Percentiles rank a stretch among this genome's conserved stretches.
Evolutionary conservation across 805 yeast genomes (phyloP).

Genomic region (Nakazawaea laoshanensis): DNA sequence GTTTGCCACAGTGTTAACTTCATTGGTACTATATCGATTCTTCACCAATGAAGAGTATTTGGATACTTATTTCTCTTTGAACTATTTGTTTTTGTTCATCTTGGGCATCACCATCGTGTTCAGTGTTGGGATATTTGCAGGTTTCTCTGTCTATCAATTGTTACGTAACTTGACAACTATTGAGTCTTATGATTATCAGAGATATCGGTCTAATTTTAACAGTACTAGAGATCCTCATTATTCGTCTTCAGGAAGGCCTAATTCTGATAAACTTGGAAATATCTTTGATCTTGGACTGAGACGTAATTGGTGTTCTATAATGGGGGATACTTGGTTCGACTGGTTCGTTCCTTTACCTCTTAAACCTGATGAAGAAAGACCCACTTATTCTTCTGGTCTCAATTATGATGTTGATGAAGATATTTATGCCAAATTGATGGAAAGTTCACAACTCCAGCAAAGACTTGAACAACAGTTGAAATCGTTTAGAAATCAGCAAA

Average conservation of each 20-base stretch:
- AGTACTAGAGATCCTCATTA: slow-evolving; percentile 24
- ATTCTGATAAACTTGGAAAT: slow-evolving; percentile 44
- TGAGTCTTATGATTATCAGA: slow-evolving; percentile 55
- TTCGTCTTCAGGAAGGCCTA: slow-evolving; percentile 33
- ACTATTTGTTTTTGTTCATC: slow-evolving; percentile 52
- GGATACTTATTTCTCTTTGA: slow-evolving; percentile 40
- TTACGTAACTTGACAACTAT: slow-evolving; percentile 69
- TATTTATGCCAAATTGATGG: slow-evolving; percentile 28
- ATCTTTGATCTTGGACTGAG: slow-evolving; percentile 65
- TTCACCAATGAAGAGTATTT: slow-evolving; percentile 31
- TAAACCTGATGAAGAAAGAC: slow-evolving; percentile 19
- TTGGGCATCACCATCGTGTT: slow-evolving; percentile 43
- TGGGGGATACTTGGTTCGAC: slow-evolving; percentile 60
- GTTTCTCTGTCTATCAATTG: slow-evolving; percentile 51
- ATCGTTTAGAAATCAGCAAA: slow-evolving; percentile 17
- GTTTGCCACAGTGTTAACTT: slow-evolving; percentile 30
- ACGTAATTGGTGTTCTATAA: slow-evolving; percentile 57
- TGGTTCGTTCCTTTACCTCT: slow-evolving; percentile 60
- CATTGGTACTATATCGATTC: slow-evolving; percentile 37
- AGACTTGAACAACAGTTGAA: slow-evolving; percentile 33
- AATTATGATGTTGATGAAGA: slow-evolving; percentile 39
- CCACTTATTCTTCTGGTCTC: slow-evolving; percentile 35
- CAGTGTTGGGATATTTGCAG: slow-evolving; percentile 48
- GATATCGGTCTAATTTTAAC: slow-evolving; percentile 32
- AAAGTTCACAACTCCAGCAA: slow-evolving; percentile 35